These are phyloP conservation scores for Flaveria bidentis DNA, from an alignment of 129 eudicot species.

Conservation along the genomic window DNA sequence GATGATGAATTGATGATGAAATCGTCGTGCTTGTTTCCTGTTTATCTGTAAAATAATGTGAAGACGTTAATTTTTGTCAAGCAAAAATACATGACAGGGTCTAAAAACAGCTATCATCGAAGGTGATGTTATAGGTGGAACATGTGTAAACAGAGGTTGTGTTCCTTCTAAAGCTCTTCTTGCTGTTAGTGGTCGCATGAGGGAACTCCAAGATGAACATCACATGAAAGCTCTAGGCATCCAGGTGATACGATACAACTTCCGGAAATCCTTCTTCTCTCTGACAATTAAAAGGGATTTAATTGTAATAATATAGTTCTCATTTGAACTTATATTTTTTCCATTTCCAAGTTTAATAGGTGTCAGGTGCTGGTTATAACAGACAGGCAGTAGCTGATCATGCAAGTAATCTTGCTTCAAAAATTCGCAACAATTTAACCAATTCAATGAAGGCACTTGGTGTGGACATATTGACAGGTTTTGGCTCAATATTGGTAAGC, in stretches of 20 bases:
- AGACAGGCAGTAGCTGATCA: constrained; percentile 92
- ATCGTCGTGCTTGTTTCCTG: constrained; percentile 7
- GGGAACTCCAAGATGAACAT: constrained; percentile 83
- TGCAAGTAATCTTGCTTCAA: constrained; percentile 86
- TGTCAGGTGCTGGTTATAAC: constrained; percentile 79
- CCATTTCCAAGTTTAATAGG: constrained; percentile 49
- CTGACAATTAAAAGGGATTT: background rate
- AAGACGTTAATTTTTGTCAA: constrained; percentile 19
- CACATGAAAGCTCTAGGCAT: constrained; percentile 83
- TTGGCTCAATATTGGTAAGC: constrained; percentile 78
- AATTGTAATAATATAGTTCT: constrained; percentile 9
- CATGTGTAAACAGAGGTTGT: constrained; percentile 94
- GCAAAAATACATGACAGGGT: constrained; percentile 54
- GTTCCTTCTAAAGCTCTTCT: constrained; percentile 97
- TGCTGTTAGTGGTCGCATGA: constrained; percentile 94
- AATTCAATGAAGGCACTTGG: constrained; percentile 84
- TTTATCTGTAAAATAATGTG: background rate
- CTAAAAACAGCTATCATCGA: constrained; percentile 91
- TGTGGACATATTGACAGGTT: constrained; percentile 93
- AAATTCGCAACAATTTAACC: constrained; percentile 75
- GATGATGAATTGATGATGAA: background rate
- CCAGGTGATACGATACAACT: constrained; percentile 53
- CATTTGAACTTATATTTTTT: constrained; percentile 20
- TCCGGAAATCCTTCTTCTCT: background rate
- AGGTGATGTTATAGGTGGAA: constrained; percentile 93